These are phyloP conservation scores for Cicer arietinum DNA, from an alignment of 306 rosid genomes.

Conservation along the genomic window DNA sequence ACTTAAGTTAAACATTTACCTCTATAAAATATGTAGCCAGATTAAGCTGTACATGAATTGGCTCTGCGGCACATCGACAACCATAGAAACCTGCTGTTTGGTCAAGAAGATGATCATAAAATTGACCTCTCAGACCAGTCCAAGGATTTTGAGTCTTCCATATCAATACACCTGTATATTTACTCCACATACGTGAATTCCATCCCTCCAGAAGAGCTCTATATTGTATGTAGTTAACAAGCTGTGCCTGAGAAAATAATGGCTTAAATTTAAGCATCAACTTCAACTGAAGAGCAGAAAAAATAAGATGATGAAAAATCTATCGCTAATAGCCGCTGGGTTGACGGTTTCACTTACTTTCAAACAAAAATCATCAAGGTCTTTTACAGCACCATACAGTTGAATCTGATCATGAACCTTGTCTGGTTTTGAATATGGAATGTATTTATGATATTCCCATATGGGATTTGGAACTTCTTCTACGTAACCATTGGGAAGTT, in stretches of 20 bases:
- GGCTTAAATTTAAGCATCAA: constrained; percentile 26
- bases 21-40: constrained; percentile 74
- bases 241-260: constrained; percentile 77
- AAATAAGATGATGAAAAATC: constrained; percentile 14
- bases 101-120: constrained; percentile 94
- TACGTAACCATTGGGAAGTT: constrained; percentile 63
- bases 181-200: constrained; percentile 92
- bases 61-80: constrained; percentile 89
- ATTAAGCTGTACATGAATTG: constrained; percentile 91
- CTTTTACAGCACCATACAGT: constrained; percentile 77
- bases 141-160: constrained; percentile 99
- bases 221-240: constrained; percentile 85
- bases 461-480: constrained; percentile 92
- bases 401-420: constrained; percentile 87
- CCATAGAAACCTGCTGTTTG: constrained; percentile 97
- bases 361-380: constrained; percentile 91
- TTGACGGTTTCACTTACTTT: constrained; percentile 59
- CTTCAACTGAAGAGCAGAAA: constrained; percentile 37
- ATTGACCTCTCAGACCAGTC: constrained; percentile 97
- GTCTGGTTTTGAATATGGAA: constrained; percentile 86
- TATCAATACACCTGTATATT: constrained; percentile 89
- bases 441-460: constrained; percentile 94
- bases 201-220: constrained; percentile 94
- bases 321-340: constrained; percentile 20
- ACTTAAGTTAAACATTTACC: constrained; percentile 51